A percentile compares a stretch with the other conserved stretches of the same genome.
Evolutionary conservation across 345 rosid genomes (phyloP).

Genomic region (Populus pruinosa): DNA sequence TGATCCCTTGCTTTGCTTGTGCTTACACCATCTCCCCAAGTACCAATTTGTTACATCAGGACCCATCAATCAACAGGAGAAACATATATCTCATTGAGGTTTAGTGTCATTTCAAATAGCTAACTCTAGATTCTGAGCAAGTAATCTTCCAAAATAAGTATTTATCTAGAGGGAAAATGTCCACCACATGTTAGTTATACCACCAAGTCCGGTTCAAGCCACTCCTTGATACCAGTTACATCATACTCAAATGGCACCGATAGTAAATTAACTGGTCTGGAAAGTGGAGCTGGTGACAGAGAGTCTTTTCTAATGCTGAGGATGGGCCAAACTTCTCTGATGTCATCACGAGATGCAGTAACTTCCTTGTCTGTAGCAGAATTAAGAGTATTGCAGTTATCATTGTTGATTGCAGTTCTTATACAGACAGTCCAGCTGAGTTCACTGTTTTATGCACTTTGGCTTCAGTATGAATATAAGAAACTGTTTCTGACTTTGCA

Average conservation of each 20-base stretch:
- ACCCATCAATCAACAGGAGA: slow-evolving; percentile 68
- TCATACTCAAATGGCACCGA: slow-evolving; percentile 7
- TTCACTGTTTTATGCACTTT: neutral
- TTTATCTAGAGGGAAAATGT: neutral
- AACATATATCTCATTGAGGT: slow-evolving; percentile 50
- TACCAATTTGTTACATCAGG: slow-evolving; percentile 67
- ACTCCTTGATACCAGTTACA: neutral
- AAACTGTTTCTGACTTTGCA: slow-evolving; percentile 13
- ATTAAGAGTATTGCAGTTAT: slow-evolving; percentile 17
- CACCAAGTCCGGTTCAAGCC: neutral
- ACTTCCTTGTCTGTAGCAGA: slow-evolving; percentile 33
- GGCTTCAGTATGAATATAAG: slow-evolving; percentile 13
- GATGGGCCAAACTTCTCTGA: slow-evolving; percentile 19
- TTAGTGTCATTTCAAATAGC: slow-evolving; percentile 1
- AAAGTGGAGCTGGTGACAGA: slow-evolving; percentile 23
- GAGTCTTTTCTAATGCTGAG: slow-evolving; percentile 56
- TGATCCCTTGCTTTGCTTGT: slow-evolving; percentile 40
- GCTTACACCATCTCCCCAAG: slow-evolving; percentile 89
- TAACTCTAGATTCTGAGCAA: neutral
- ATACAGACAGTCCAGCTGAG: slow-evolving; percentile 8
- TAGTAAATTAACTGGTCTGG: slow-evolving; percentile 49
- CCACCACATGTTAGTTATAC: neutral
- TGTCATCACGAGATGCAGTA: slow-evolving; percentile 20
- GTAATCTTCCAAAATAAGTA: neutral
- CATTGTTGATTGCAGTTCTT: slow-evolving; percentile 10